Percentiles rank a stretch among this genome's conserved stretches.
phyloP scores from a whole-genome alignment of 345 rosid genomes.

The Firmiana major region DNA sequence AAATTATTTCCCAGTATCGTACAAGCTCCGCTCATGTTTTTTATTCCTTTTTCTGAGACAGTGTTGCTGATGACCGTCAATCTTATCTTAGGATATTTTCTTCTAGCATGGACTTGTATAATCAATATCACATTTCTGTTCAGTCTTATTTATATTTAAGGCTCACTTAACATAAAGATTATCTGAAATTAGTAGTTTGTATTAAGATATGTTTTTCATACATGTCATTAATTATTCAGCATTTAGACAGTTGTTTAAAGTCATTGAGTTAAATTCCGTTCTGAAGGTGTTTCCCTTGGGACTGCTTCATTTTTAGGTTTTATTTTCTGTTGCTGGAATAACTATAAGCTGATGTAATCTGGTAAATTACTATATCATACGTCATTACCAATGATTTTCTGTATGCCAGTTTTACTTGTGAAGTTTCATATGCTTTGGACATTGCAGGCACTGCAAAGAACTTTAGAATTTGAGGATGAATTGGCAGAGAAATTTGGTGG shows the following conservation, averaged over 20 bases:
- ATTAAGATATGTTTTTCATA: neutral
- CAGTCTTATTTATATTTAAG: neutral
- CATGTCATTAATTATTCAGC: neutral
- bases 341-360: neutral
- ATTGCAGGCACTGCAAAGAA: conserved; percentile 83
- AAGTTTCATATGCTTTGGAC: conserved; percentile 14
- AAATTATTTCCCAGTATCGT: neutral
- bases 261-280: neutral
- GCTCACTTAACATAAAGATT: neutral
- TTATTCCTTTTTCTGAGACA: neutral
- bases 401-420: neutral
- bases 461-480: conserved; percentile 94
- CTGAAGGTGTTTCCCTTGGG: neutral
- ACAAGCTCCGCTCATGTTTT: neutral
- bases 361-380: neutral
- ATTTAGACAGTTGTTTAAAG: neutral
- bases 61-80: neutral
- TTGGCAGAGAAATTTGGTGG: conserved; percentile 96
- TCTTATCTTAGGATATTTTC: neutral
- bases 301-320: neutral
- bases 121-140: neutral
- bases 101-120: neutral
- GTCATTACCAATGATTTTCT: neutral
- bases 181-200: neutral
- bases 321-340: neutral